Evolutionary conservation across 106 monocot genomes (phyloP).

Genomic region (Platanthera zijinensis): DNA sequence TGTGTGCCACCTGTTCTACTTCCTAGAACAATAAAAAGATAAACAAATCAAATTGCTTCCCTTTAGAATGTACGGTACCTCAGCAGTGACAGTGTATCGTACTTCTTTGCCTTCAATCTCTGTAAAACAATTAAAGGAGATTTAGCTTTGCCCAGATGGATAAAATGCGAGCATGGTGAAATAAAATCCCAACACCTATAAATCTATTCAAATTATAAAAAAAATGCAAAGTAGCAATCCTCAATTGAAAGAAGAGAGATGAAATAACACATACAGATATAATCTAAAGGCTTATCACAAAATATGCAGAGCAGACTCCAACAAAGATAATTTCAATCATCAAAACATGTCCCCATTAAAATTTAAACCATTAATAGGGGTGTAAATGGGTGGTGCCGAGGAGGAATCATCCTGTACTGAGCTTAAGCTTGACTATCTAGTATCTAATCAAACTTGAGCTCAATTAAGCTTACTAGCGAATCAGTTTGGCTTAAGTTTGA

Average conservation of each 20-base stretch:
- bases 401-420: no score
- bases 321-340: background rate
- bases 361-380: no score
- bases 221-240: background rate
- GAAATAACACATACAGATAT: background rate
- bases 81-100: slow-evolving; percentile 45
- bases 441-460: no score
- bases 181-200: background rate
- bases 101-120: slow-evolving; percentile 45
- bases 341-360: no score
- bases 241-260: background rate
- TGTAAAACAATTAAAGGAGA: slow-evolving; percentile 4
- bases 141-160: background rate
- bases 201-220: background rate
- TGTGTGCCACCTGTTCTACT: no score
- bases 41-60: background rate
- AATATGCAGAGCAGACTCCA: background rate
- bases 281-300: background rate
- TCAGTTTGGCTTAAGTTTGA: no score
- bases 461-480: no score
- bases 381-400: no score
- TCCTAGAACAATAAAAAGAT: background rate
- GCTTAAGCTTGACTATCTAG: no score
- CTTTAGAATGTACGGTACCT: slow-evolving; percentile 25
- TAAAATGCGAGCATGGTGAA: background rate